Evolutionary conservation across 1,284 basidiomycete species (phyloP).

Genomic region (Trichosporon asahii): DNA sequence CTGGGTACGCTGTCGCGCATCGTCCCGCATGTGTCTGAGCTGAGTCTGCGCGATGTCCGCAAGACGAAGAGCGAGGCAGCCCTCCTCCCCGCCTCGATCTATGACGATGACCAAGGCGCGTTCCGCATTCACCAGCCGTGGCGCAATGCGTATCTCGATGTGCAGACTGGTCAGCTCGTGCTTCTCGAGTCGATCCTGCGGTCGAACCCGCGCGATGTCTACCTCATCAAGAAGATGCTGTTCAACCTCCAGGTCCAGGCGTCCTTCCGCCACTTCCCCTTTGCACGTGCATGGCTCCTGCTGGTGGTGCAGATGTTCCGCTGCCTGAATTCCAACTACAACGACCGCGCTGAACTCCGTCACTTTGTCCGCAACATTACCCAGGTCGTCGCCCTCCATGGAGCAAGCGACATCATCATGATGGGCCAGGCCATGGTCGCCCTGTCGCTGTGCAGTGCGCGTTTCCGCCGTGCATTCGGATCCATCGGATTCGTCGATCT

Average conservation of each 20-base stretch:
- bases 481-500: slow-evolving; percentile 68
- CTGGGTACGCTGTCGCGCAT: slow-evolving; percentile 62
- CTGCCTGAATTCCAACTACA: slow-evolving; percentile 70
- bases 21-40: slow-evolving; percentile 63
- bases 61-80: slow-evolving; percentile 69
- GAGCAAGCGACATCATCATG: slow-evolving; percentile 67
- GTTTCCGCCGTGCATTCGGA: slow-evolving; percentile 69
- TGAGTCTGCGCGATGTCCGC: slow-evolving; percentile 69
- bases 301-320: slow-evolving; percentile 68
- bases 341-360: slow-evolving; percentile 67
- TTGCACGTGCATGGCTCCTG: slow-evolving; percentile 67
- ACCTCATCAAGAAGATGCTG: slow-evolving; percentile 66
- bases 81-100: slow-evolving; percentile 59
- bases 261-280: slow-evolving; percentile 33
- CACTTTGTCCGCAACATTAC: slow-evolving; percentile 67
- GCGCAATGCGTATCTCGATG: slow-evolving; percentile 59
- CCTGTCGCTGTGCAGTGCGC: slow-evolving; percentile 68
- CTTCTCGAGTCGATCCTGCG: slow-evolving; percentile 65
- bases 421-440: slow-evolving; percentile 62
- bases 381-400: slow-evolving; percentile 63
- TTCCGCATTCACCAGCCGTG: slow-evolving; percentile 51
- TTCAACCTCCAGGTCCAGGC: slow-evolving; percentile 56
- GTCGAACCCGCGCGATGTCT: slow-evolving; percentile 67
- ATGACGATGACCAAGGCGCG: slow-evolving; percentile 55
- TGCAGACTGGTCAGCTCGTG: slow-evolving; percentile 69